Conservation (phyloP, 805 yeast genomes). For the Scheffersomyces stipitis region DNA sequence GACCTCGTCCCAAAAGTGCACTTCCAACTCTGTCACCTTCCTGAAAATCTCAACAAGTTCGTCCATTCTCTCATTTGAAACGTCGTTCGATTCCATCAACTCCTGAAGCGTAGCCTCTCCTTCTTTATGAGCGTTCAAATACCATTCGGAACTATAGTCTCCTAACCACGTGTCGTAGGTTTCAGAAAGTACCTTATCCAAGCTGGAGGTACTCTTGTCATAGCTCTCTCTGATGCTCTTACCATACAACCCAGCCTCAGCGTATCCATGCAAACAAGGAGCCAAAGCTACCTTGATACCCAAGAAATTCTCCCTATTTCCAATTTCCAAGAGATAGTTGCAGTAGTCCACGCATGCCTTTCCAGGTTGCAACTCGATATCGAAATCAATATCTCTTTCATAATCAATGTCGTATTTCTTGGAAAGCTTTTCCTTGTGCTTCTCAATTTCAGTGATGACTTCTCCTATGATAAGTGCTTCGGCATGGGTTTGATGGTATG, state of each 20-base stretch:
- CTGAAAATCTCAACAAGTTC: conserved; percentile 58
- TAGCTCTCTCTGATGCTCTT: conserved; percentile 11
- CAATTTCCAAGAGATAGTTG: conserved; percentile 55
- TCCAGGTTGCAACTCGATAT: conserved; percentile 48
- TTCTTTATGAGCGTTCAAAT: conserved; percentile 46
- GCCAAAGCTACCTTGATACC: conserved; percentile 67
- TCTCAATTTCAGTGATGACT: conserved; percentile 54
- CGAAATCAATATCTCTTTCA: conserved; percentile 33
- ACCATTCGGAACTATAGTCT: conserved; percentile 62
- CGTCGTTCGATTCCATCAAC: conserved; percentile 30
- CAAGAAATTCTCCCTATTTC: conserved; percentile 55
- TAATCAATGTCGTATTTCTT: conserved; percentile 40
- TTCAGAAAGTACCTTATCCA: conserved; percentile 23
- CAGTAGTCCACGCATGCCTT: conserved; percentile 62
- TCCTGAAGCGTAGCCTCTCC: conserved; percentile 53
- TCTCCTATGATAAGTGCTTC: conserved; percentile 51
- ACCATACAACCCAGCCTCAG: conserved; percentile 50
- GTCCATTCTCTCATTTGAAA: conserved; percentile 46
- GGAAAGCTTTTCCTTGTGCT: conserved; percentile 53
- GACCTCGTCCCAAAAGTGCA: conserved; percentile 66
- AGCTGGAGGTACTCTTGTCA: conserved; percentile 1
- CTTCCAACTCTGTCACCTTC: conserved; percentile 59
- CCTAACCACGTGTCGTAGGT: conserved; percentile 56
- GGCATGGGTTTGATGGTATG: conserved; percentile 47
- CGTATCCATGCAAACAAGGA: conserved; percentile 77